These are phyloP conservation scores for Pythium brachiatum DNA, from an alignment of 352 stramenopile genomes.

Conservation along the genomic window DNA sequence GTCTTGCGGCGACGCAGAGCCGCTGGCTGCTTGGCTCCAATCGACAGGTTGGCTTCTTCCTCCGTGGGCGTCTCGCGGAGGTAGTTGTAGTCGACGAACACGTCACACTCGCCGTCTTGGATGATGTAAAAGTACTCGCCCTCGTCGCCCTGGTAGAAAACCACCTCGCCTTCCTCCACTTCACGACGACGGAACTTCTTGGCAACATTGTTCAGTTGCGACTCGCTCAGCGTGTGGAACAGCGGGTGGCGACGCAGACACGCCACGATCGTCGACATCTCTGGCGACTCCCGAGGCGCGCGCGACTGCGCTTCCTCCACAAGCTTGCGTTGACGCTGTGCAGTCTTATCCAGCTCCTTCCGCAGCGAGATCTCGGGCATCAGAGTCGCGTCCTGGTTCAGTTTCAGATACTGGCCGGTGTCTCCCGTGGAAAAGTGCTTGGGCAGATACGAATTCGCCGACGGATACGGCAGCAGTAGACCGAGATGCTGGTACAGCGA, in stretches of 20 bases:
- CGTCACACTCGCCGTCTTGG: slow-evolving; percentile 71
- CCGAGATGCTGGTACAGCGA: slow-evolving; percentile 79
- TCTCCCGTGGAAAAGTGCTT: slow-evolving; percentile 76
- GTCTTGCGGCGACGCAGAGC: slow-evolving; percentile 65
- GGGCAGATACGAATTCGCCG: slow-evolving; percentile 82
- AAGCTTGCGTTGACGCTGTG: slow-evolving; percentile 27
- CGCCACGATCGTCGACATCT: slow-evolving; percentile 54
- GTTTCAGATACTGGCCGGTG: slow-evolving; percentile 62
- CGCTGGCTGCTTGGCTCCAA: slow-evolving; percentile 6
- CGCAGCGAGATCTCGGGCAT: slow-evolving; percentile 73
- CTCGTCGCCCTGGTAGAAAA: slow-evolving; percentile 79
- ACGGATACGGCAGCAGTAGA: slow-evolving; percentile 75
- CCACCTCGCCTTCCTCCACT: slow-evolving; percentile 59
- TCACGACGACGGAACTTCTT: slow-evolving; percentile 57
- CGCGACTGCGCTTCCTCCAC: slow-evolving; percentile 34
- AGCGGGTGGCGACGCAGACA: slow-evolving; percentile 75
- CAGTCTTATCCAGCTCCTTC: slow-evolving; percentile 32
- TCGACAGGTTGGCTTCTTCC: slow-evolving; percentile 17
- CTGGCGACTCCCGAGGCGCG: slow-evolving; percentile 27
- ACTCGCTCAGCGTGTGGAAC: slow-evolving; percentile 76
- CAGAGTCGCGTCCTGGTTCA: slow-evolving; percentile 71
- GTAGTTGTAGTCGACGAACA: slow-evolving; percentile 83
- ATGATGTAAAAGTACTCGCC: slow-evolving; percentile 86
- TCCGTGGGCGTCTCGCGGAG: slow-evolving; percentile 40
- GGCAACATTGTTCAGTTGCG: slow-evolving; percentile 54